These are phyloP conservation scores for Exophiala sp. DNA, from an alignment of 2,329 filamentous ascomycete genomes.

Conservation along the genomic window DNA sequence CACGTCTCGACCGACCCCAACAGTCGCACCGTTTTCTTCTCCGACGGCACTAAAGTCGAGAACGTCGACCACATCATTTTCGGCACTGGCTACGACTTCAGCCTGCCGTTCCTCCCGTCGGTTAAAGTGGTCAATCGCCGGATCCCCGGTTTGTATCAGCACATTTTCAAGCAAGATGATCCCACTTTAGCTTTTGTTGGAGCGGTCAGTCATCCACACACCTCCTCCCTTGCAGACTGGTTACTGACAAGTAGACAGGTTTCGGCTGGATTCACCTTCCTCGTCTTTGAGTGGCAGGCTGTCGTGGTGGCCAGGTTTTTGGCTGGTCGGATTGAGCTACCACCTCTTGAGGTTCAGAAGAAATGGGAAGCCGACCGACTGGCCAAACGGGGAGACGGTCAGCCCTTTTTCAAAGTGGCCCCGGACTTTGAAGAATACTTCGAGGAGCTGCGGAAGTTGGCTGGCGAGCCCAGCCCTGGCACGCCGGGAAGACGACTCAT, in stretches of 20 bases:
- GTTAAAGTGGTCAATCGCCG: constrained; percentile 33
- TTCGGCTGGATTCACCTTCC: constrained; percentile 34
- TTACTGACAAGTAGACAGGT: constrained; percentile 27
- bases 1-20: constrained; percentile 26
- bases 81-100: constrained; percentile 32
- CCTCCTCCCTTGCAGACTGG: too few relatives aligned
- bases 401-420: constrained; percentile 29
- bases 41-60: constrained; percentile 22
- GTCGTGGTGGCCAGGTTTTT: constrained; percentile 32
- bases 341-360: constrained; percentile 26
- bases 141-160: constrained; percentile 35
- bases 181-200: constrained; percentile 35
- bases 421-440: constrained; percentile 39
- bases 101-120: constrained; percentile 32
- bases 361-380: constrained; percentile 29
- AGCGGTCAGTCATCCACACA: constrained; percentile 4
- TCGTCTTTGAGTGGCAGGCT: constrained; percentile 33
- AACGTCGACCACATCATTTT: constrained; percentile 32
- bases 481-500: constrained; percentile 19
- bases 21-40: constrained; percentile 23
- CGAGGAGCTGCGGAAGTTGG: constrained; percentile 38
- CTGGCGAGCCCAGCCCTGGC: constrained; percentile 40
- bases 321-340: constrained; percentile 27
- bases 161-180: constrained; percentile 35
- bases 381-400: constrained; percentile 5